A percentile compares a stretch with the other conserved stretches of the same genome.
Evolutionary conservation across 106 monocot genomes (phyloP).

Genomic region (Dendrobium officinale): DNA sequence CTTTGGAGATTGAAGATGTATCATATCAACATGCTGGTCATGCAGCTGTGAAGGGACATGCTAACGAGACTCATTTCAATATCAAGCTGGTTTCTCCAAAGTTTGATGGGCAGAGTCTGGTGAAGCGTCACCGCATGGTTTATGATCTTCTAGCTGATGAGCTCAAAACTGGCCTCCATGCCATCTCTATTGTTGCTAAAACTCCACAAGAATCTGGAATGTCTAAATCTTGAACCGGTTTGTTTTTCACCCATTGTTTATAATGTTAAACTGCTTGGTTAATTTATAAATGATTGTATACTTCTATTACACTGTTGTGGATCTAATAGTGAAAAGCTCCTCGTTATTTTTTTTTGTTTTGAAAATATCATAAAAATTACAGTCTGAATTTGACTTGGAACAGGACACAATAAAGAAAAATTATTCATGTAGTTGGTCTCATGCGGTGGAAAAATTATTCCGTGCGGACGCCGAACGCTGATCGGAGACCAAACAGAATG

Average conservation of each 20-base stretch:
- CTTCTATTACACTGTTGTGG: no score
- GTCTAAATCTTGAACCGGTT: slow-evolving; percentile 6
- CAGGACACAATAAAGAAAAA: no score
- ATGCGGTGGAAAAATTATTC: no score
- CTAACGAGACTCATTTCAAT: slow-evolving; percentile 87
- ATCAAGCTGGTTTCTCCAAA: slow-evolving; percentile 69
- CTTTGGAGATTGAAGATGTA: slow-evolving; percentile 83
- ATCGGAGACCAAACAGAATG: no score
- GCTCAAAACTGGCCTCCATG: slow-evolving; percentile 85
- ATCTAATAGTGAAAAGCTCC: no score
- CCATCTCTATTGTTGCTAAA: slow-evolving; percentile 91
- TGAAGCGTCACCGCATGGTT: slow-evolving; percentile 89
- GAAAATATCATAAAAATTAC: no score
- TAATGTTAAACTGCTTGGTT: no score
- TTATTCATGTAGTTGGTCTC: no score
- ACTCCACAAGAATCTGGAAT: slow-evolving; percentile 61
- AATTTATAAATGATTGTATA: not conserved
- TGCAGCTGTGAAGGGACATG: slow-evolving; percentile 54
- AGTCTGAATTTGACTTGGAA: no score
- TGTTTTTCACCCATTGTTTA: no score
- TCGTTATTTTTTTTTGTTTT: no score
- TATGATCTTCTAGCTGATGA: slow-evolving; percentile 80
- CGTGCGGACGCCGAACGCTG: no score
- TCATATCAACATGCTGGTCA: slow-evolving; percentile 90
- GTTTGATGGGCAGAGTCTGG: slow-evolving; percentile 78